Base-by-base conservation (phyloP, 306 rosid genomes). In the Sphenostylis stenocarpa region DNA sequence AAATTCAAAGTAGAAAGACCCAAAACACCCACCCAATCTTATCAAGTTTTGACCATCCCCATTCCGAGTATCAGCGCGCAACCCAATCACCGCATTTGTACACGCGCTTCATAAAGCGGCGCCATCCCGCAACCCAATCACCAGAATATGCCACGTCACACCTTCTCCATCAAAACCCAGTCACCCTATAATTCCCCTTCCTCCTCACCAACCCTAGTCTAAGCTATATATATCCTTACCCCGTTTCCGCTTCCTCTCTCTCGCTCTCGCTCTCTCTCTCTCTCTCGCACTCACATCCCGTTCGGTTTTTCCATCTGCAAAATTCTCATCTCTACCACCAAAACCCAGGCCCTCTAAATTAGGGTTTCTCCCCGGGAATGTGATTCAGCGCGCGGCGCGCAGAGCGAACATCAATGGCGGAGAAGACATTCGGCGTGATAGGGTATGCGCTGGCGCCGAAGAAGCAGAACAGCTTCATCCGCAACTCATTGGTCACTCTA, bases 381-480 rank as follows among this genome's bases (percentile, higher is more conserved):
- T 67, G 88, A 74, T 66, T 76, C 43, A 38, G 12, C 43, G 43
- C 12, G 13, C 13, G 43, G 12, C 43, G 9, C 43, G 12, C 12
- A 9, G 24, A 17, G 16, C 29, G 70, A 68, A 4, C 29, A 10
- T 6, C 78, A 81, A 93, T 93, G 98, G 92, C 91, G 77, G 97
- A 87, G 44, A 85, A 79, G 58, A 88, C 87, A 83, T 74, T 83
- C 84, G 72, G 88, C 19, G 62, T 90, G 5, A 70, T 79, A 44
- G 98, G 98, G 9, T 93, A 93, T 52, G 98, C 98, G 1, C 79
- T 93, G 61, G 91, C 91, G 0, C 87, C 94, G 23, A 93, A 93
- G 89, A 93, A 93, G 85, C 96, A 85, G 23, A 82, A 82, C 57
- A 93, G 97, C 81, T 93, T 93, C 90, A 93, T 93, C 38, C 88